These are phyloP conservation scores for Pichia sp. DNA, from an alignment of 1,139 yeast genomes.

Conservation along the genomic window DNA sequence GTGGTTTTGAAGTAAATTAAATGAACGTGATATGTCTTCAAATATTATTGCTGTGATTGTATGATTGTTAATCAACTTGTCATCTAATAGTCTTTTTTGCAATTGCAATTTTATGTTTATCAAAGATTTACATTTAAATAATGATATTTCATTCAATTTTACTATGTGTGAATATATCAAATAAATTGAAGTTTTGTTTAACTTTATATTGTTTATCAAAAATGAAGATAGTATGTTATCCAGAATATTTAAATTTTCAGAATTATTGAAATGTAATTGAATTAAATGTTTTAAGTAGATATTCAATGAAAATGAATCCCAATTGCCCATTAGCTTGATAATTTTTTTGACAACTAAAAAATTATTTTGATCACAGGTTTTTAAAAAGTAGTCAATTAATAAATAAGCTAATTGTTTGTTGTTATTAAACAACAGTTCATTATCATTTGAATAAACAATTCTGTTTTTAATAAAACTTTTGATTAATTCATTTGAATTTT, in stretches of 20 bases:
- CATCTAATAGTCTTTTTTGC: neutral
- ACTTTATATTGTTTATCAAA: neutral
- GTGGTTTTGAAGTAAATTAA: neutral
- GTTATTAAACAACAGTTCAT: neutral
- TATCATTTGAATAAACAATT: conserved; percentile 1
- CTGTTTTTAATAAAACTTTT: conserved; percentile 6
- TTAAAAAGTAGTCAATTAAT: conserved; percentile 5
- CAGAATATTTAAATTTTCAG: neutral
- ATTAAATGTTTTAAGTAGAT: conserved; percentile 2
- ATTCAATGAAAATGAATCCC: conserved; percentile 9
- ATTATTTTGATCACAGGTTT: neutral
- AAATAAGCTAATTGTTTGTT: conserved; percentile 1
- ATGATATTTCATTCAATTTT: neutral
- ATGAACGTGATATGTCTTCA: conserved; percentile 1
- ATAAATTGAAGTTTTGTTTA: conserved; percentile 7
- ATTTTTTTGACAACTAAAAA: neutral
- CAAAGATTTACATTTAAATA: neutral
- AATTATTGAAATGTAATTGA: neutral
- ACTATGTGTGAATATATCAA: conserved; percentile 1
- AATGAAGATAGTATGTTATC: neutral
- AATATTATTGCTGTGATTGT: conserved; percentile 1
- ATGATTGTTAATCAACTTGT: neutral
- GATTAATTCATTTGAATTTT: conserved; percentile 8
- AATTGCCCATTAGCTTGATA: neutral
- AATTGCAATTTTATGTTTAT: neutral